Evolutionary conservation across 2,329 filamentous ascomycete genomes (phyloP).

Genomic region (Dactylellina parvicollis): DNA sequence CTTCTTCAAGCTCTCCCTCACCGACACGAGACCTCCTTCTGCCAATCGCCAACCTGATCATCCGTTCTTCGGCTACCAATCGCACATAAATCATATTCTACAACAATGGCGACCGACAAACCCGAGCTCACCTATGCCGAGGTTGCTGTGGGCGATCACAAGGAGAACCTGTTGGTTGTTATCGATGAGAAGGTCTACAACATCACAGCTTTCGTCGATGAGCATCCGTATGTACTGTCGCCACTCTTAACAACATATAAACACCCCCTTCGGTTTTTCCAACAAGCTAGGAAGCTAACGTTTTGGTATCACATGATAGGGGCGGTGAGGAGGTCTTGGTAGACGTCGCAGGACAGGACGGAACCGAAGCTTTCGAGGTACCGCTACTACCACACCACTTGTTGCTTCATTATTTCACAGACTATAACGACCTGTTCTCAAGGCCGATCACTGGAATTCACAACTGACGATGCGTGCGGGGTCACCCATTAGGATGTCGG

Average conservation of each 20-base stretch:
- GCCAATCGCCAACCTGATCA: neutral
- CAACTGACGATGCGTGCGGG: conserved; percentile 2
- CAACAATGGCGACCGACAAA: conserved; percentile 38
- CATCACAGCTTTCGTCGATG: conserved; percentile 85
- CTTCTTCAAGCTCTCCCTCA: conserved; percentile 1
- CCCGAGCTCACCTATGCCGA: conserved; percentile 77
- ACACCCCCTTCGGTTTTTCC: conserved; percentile 11
- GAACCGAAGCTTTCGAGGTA: conserved; percentile 91
- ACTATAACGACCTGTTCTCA: neutral
- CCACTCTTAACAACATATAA: conserved; percentile 61
- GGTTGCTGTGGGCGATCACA: conserved; percentile 84
- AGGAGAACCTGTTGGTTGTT: conserved; percentile 82
- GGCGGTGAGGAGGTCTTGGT: conserved; percentile 98
- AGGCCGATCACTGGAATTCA: no score
- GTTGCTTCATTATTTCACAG: neutral
- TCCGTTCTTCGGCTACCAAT: neutral
- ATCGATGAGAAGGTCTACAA: conserved; percentile 98
- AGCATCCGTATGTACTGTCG: conserved; percentile 77
- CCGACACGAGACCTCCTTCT: neutral
- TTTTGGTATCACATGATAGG: conserved; percentile 64
- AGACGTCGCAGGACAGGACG: conserved; percentile 94
- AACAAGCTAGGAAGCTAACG: conserved; percentile 41
- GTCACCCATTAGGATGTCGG: conserved; percentile 75
- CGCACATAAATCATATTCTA: neutral
- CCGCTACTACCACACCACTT: conserved; percentile 34